phyloP scores from a whole-genome alignment of 2,329 filamentous ascomycete genomes.

The Penicillium griseofulvum region DNA sequence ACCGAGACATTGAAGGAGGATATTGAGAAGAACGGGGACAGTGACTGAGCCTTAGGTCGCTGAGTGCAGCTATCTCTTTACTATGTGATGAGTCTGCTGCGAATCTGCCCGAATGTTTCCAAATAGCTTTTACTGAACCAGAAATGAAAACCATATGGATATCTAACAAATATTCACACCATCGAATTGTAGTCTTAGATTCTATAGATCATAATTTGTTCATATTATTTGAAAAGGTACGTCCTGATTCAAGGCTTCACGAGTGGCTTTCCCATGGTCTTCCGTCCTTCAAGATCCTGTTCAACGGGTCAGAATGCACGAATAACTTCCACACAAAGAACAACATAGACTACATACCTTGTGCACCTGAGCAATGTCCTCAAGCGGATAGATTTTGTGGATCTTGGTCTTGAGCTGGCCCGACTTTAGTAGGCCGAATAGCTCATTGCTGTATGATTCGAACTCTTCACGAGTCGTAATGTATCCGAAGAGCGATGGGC shows the following conservation, averaged over 20 bases:
- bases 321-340: background rate
- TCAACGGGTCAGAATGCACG: background rate
- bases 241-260: constrained; percentile 56
- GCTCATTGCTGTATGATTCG: constrained; percentile 65
- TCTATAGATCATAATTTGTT: background rate
- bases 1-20: background rate
- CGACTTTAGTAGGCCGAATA: constrained; percentile 69
- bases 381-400: constrained; percentile 73
- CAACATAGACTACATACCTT: constrained; percentile 35
- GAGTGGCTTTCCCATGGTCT: constrained; percentile 80
- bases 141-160: background rate
- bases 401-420: constrained; percentile 70
- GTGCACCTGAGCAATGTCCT: constrained; percentile 70
- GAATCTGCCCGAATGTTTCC: background rate
- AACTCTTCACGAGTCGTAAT: constrained; percentile 68
- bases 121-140: background rate
- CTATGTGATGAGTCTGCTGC: background rate
- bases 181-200: background rate
- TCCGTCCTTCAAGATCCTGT: constrained; percentile 73
- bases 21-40: background rate
- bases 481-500: constrained; percentile 73
- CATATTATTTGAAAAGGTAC: background rate
- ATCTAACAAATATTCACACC: background rate
- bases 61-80: background rate
- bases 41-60: background rate